phyloP scores from a whole-genome alignment of 805 yeast genomes.

The Hyphopichia homilentoma region DNA sequence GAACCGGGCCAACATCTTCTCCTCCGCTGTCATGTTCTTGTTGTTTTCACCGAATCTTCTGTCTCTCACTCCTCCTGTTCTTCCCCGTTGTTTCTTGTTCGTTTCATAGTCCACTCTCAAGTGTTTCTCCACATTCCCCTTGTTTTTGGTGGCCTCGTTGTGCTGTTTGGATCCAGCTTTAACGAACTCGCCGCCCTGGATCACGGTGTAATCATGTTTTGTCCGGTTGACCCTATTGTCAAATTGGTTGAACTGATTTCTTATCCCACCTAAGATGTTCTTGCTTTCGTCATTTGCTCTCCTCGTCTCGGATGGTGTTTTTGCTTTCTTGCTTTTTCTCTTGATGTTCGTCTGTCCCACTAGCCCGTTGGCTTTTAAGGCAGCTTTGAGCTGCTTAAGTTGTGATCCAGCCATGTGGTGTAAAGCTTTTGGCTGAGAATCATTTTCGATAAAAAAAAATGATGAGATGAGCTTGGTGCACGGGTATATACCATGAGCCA shows the following conservation, averaged over 20 bases:
- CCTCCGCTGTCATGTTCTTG: conserved; percentile 69
- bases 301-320: conserved; percentile 59
- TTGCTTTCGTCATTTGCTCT: conserved; percentile 60
- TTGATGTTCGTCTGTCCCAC: conserved; percentile 80
- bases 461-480: not conserved
- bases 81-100: conserved; percentile 59
- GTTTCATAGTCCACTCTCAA: conserved; percentile 62
- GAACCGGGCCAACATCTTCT: conserved; percentile 92
- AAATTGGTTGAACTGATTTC: conserved; percentile 87
- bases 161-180: conserved; percentile 39
- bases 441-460: not conserved
- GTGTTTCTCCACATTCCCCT: conserved; percentile 35
- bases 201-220: conserved; percentile 50
- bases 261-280: conserved; percentile 51
- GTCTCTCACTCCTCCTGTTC: conserved; percentile 76
- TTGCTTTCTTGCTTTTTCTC: conserved; percentile 47
- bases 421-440: no score
- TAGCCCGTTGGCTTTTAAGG: conserved; percentile 72
- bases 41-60: conserved; percentile 90
- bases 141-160: conserved; percentile 28
- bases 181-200: conserved; percentile 41
- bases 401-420: conserved; percentile 89
- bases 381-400: conserved; percentile 74
- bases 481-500: not conserved
- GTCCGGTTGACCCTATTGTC: conserved; percentile 69